Conservation (phyloP, 2,329 filamentous ascomycete genomes). For the Ophiostoma fasciatum region DNA sequence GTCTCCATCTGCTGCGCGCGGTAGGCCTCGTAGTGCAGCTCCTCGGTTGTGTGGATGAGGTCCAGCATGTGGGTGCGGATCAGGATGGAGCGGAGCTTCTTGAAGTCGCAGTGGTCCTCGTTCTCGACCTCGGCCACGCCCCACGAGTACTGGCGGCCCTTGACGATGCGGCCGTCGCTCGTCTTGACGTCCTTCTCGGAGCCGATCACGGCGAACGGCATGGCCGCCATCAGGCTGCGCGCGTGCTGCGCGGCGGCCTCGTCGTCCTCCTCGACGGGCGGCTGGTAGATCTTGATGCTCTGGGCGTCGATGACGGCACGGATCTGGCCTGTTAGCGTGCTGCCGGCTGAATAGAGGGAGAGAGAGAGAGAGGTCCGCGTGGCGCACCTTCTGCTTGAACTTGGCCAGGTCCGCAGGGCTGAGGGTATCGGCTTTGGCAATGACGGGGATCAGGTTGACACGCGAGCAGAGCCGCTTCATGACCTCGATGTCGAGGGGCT, state of each 20-base stretch:
- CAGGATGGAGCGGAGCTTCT: conserved; percentile 97
- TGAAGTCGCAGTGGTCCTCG: conserved; percentile 99
- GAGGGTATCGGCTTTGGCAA: conserved; percentile 96
- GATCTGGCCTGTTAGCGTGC: too few relatives aligned
- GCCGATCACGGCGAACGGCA: conserved; percentile 98
- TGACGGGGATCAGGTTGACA: conserved; percentile 95
- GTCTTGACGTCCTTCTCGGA: conserved; percentile 99
- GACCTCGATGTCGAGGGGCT: conserved; percentile 97
- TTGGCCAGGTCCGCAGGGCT: conserved; percentile 81
- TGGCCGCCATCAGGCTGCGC: conserved; percentile 83
- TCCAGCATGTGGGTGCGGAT: conserved; percentile 99
- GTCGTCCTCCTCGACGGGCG: conserved; percentile 94
- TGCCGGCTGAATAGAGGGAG: too few relatives aligned
- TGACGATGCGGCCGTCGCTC: conserved; percentile 86
- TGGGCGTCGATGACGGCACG: conserved; percentile 92
- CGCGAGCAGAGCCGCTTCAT: conserved; percentile 98
- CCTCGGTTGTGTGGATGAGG: conserved; percentile 98
- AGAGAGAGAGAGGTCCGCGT: not conserved
- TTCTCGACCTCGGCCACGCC: conserved; percentile 99
- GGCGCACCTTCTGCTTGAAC: conserved; percentile 77
- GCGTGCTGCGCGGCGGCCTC: conserved; percentile 92
- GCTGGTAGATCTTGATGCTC: conserved; percentile 99
- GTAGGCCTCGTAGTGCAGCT: conserved; percentile 98
- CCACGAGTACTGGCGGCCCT: conserved; percentile 98
- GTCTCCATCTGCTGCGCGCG: conserved; percentile 99